These are phyloP conservation scores for Casuarina equisetifolia DNA, from an alignment of 306 rosid species.

Conservation along the genomic window DNA sequence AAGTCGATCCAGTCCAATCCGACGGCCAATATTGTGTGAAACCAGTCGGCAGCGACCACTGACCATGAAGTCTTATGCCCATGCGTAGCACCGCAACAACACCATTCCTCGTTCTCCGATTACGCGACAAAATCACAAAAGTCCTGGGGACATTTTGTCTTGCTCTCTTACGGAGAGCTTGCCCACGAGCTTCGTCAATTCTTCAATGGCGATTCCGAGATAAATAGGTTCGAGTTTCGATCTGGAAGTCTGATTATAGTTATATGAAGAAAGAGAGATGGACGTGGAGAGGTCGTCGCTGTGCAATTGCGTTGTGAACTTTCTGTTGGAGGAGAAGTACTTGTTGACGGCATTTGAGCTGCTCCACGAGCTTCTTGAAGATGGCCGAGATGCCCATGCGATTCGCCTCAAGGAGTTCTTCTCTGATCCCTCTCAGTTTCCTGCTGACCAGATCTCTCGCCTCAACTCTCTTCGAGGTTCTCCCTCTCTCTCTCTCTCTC, in stretches of 20 bases:
- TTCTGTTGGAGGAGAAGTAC: conserved; percentile 90
- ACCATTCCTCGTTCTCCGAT: background rate
- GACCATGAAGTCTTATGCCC: background rate
- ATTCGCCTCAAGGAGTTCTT: conserved; percentile 87
- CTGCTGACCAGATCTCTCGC: conserved; percentile 87
- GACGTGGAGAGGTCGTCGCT: conserved; percentile 92
- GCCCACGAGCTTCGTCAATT: conserved; percentile 13
- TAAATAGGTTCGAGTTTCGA: conserved; percentile 25
- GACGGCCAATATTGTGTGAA: background rate
- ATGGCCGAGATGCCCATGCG: conserved; percentile 82
- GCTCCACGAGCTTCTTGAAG: conserved; percentile 97
- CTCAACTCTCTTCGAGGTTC: conserved; percentile 80
- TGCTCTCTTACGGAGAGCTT: conserved; percentile 26
- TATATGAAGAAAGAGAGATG: conserved; percentile 36
- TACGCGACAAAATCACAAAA: background rate
- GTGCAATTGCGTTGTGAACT: conserved; percentile 98
- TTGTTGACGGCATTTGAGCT: conserved; percentile 92
- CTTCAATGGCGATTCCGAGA: conserved; percentile 42
- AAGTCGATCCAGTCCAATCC: background rate
- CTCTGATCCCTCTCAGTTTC: conserved; percentile 76
- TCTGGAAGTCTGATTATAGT: conserved; percentile 12
- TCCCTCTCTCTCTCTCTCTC: background rate
- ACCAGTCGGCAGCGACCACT: too few relatives aligned
- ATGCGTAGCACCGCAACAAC: background rate
- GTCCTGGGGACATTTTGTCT: background rate